Conservation (phyloP, 2,329 filamentous ascomycete genomes). For the Hymenoscyphus repandus region DNA sequence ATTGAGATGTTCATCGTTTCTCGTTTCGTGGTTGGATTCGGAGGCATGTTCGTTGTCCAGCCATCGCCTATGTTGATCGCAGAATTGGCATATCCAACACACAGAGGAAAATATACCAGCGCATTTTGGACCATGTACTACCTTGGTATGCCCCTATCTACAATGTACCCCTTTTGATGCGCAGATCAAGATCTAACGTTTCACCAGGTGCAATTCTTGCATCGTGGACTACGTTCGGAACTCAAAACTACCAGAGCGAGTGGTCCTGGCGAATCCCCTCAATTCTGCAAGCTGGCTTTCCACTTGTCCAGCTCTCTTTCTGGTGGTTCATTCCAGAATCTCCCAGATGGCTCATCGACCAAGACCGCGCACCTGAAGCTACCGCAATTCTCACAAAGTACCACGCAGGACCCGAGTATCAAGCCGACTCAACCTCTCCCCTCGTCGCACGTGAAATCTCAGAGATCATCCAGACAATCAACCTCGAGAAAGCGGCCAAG, state of each 20-base stretch:
- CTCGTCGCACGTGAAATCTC: background rate
- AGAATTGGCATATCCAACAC: conserved; percentile 35
- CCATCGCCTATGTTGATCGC: conserved; percentile 34
- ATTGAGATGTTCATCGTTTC: conserved; percentile 36
- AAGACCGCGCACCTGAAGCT: conserved; percentile 52
- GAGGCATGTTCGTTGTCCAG: conserved; percentile 36
- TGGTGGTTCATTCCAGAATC: conserved; percentile 45
- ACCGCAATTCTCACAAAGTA: conserved; percentile 44
- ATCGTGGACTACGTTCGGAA: conserved; percentile 39
- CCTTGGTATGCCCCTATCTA: conserved; percentile 42
- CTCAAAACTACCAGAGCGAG: background rate
- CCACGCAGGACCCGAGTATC: conserved; percentile 46
- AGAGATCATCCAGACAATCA: background rate
- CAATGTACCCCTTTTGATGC: conserved; percentile 37
- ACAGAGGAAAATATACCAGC: conserved; percentile 29
- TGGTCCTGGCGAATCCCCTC: conserved; percentile 24
- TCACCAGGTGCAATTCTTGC: conserved; percentile 34
- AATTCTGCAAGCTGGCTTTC: conserved; percentile 27
- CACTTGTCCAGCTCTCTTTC: conserved; percentile 24
- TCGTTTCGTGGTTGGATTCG: conserved; percentile 37
- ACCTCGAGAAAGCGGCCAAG: conserved; percentile 3
- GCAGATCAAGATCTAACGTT: conserved; percentile 42
- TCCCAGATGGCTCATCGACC: conserved; percentile 51
- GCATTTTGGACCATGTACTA: conserved; percentile 43
- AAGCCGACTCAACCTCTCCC: conserved; percentile 43